Evolutionary conservation across 139 green algal genomes (phyloP), one percentile per base, ranked within the genome.

Genomic region (Chlorella sp.): DNA sequence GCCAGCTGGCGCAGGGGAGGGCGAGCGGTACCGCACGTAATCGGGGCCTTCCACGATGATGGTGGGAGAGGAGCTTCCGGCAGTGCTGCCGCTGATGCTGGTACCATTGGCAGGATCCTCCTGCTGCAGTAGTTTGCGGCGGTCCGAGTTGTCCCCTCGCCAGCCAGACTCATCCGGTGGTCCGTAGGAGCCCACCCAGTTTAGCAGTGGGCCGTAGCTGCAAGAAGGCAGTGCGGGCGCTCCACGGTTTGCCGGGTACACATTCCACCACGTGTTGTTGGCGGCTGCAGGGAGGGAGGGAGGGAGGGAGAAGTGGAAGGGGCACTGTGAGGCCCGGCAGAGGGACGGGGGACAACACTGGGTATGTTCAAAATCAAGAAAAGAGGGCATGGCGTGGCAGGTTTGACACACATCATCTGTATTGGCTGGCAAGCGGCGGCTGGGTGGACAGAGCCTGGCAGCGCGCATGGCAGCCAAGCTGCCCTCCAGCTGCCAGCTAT

Each of bases 241-340:
- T 5, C 11, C 1, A 2, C 26, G 18, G 12, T 2, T 22, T 0
- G 2, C 19, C 3, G 82, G 19, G 2, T 9, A 30, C 60, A 87
- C 34, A 34, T 87, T 87, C 82, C 82, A 87, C 16, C 77, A 60
- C 14, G 82, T 87, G 60, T 87, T 76, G 82, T 87, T 78, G 18
- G 82, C 82, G 34, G 34, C 82, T 87, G 82, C 60, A 64, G 12
- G 11, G 42, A 14, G 30, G 11, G 76, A 21, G 34, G 14, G 34
- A 15, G 36, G 76, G 36, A 30, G 37, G 28, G 24, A 15, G 28
- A 28, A n/a, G 37, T 39, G 18, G 26, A 26, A 7, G 37, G 57
- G 37, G 7, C 36, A 32, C 37, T n/a, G 4, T 30, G 26, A 30
- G 18, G 37, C 37, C n/a, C n/a, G n/a, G n/a, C n/a, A n/a, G n/a